A percentile compares a stretch with the other conserved stretches of the same genome.
phyloP scores from a whole-genome alignment of 352 stramenopile genomes.

The Plasmopara viticola region DNA sequence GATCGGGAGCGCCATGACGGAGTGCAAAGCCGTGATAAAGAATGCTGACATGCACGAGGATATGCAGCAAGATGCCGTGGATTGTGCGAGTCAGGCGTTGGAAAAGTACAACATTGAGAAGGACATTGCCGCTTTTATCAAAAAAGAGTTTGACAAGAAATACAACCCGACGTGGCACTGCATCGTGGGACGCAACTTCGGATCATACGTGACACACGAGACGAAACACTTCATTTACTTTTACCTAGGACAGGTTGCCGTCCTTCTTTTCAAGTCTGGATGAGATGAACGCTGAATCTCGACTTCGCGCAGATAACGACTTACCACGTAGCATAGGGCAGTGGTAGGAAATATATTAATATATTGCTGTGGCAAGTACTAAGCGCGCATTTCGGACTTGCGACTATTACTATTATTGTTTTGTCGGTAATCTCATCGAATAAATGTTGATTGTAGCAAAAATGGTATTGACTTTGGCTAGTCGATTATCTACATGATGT shows the following conservation, averaged over 20 bases:
- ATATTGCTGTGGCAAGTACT: slow-evolving; percentile 22
- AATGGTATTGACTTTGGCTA: no score
- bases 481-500: slow-evolving; percentile 37
- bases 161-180: slow-evolving; percentile 93
- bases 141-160: slow-evolving; percentile 92
- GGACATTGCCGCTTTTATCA: slow-evolving; percentile 91
- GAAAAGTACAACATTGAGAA: slow-evolving; percentile 99
- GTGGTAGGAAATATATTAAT: slow-evolving; percentile 15
- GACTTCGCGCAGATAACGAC: background rate
- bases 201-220: slow-evolving; percentile 91
- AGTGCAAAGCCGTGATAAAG: slow-evolving; percentile 99
- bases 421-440: no score
- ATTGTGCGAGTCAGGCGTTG: slow-evolving; percentile 96
- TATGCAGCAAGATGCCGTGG: slow-evolving; percentile 99
- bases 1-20: slow-evolving; percentile 49
- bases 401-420: background rate
- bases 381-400: slow-evolving; percentile 7
- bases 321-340: slow-evolving; percentile 11
- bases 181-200: slow-evolving; percentile 93
- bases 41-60: slow-evolving; percentile 99
- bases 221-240: slow-evolving; percentile 95
- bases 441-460: no score
- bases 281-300: slow-evolving; percentile 15
- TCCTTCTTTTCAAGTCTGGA: slow-evolving; percentile 92
- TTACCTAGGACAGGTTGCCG: slow-evolving; percentile 91